phyloP scores from a whole-genome alignment of 1,139 yeast genomes.

The Sugiyamaella castrensis region DNA sequence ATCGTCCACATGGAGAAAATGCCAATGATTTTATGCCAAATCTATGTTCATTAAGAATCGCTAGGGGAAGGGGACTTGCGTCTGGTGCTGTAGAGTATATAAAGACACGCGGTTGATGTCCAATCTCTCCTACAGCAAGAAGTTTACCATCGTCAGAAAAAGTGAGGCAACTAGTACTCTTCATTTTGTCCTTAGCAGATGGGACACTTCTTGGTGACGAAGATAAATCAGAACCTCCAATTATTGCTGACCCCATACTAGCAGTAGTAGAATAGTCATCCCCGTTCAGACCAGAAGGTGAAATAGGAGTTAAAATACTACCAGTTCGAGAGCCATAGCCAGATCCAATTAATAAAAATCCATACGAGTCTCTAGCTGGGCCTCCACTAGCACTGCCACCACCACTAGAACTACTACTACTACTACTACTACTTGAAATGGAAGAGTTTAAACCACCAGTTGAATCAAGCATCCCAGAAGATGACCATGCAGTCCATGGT shows the following conservation, averaged over 20 bases:
- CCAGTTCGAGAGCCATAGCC: constrained; percentile 5
- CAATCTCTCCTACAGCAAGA: constrained; percentile 65
- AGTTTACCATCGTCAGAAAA: constrained; percentile 51
- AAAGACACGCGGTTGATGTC: constrained; percentile 61
- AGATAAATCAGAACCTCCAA: not conserved
- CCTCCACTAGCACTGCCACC: too few relatives aligned
- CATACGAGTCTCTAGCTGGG: constrained; percentile 9
- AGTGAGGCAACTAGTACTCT: constrained; percentile 55
- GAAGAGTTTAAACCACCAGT: not conserved
- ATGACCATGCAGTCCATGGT: not conserved
- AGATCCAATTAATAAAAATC: constrained; percentile 7
- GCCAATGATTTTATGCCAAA: constrained; percentile 56
- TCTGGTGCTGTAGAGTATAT: constrained; percentile 54
- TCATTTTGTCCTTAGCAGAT: constrained; percentile 44
- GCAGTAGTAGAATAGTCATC: not conserved
- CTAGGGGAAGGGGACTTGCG: constrained; percentile 48
- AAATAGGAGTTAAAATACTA: constrained; percentile 6
- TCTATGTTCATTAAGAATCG: constrained; percentile 55
- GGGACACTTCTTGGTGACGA: constrained; percentile 11
- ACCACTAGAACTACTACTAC: too few relatives aligned
- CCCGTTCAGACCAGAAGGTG: constrained; percentile 4
- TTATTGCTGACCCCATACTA: not conserved
- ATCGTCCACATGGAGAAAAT: constrained; percentile 58
- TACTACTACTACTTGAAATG: not conserved
- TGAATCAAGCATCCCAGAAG: not conserved